Evolutionary conservation across 1,284 basidiomycete genomes (phyloP), one percentile per base, ranked within the genome.

Genomic region (Rhodotorula sp.): DNA sequence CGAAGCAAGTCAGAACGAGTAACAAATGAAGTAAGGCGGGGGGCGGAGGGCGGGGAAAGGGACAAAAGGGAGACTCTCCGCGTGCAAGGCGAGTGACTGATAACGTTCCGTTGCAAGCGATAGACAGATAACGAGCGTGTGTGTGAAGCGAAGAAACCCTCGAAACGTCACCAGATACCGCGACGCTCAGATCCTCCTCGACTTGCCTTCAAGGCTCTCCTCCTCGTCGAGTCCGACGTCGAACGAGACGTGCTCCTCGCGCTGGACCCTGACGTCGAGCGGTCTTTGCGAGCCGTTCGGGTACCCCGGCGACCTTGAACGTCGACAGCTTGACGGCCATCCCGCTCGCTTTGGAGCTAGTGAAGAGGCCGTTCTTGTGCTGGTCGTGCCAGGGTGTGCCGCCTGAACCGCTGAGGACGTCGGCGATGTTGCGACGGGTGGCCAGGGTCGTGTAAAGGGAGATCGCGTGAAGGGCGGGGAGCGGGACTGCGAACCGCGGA

Each of bases 391-490:
- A 56, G 40, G 22, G 58, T 46, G 24, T 30, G 11, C 20, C 47
- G 47, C 7, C 47, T 1, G 58, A 48, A 28, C 40, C 26, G 20
- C 61, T 46, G 18, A 68, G 67, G 10, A 48, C 47, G 4, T 51
- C 40, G 20, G 55, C n/a, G 54, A 69, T 40, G 22, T 11, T 15
- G 18, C 54, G 57, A 8, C 67, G 62, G 0, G 64, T 34, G 4
- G 47, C 34, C 34, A 72, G 55, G 24, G 67, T 72, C 34, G 64
- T 65, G 55, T 62, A 54, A 24, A 72, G 65, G 5, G 70, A 67
- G 34, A 72, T 58, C 46, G 67, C 67, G 67, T 72, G 68, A 15
- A 66, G 63, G 4, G 64, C 58, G 4, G 70, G 61, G 15, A 72
- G 65, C 4, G 70, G 69, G 15, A 57, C 61, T 62, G 56, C 40